Base-by-base conservation (phyloP, 345 rosid genomes). In the Dovyalis caffra region DNA sequence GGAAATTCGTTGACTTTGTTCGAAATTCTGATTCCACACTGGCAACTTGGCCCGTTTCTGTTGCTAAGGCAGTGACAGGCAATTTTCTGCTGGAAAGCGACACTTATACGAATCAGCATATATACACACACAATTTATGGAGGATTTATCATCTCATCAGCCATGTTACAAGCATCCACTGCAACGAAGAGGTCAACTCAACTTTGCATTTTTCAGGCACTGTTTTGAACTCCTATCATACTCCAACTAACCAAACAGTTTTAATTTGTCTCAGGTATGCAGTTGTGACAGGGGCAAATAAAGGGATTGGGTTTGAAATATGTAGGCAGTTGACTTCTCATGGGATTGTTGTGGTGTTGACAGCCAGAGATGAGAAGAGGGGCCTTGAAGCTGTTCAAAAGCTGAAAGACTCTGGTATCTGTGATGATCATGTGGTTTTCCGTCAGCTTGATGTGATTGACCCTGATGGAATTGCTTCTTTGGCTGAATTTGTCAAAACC, bases 401-500 rank as follows among this genome's bases (percentile, higher is more conserved):
- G 16, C 66, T 71, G n/a, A 71, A 38, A 60, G 66, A 71, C 3
- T 71, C 35, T 37, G 75, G 37, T 34, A 3, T 71, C 18, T 26
- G 56, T 71, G 51, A 71, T 69, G 20, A 40, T 47, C 62, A 21
- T 23, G 51, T 71, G 57, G 37, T 68, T 45, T 71, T 71, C 37
- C 75, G 60, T 38, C 75, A 38, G 14, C 75, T 71, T 37, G 75
- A 71, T 71, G 75, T 71, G 23, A 67, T 14, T 1, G 75, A 71
- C 15, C 23, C 75, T 25, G 25, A 9, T 29, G 75, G 76, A 29
- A 65, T 83, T 33, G 65, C 85, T 6, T 31, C 74, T 43, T 76
- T 87, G 20, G 82, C 70, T 5, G 72, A 80, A 11, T 83, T 85
- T 33, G 34, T 82, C 73, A 77, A 66, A 64, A 75, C 6, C 25